Conservation (phyloP, 2,329 filamentous ascomycete genomes). For the Neurospora crassa region DNA sequence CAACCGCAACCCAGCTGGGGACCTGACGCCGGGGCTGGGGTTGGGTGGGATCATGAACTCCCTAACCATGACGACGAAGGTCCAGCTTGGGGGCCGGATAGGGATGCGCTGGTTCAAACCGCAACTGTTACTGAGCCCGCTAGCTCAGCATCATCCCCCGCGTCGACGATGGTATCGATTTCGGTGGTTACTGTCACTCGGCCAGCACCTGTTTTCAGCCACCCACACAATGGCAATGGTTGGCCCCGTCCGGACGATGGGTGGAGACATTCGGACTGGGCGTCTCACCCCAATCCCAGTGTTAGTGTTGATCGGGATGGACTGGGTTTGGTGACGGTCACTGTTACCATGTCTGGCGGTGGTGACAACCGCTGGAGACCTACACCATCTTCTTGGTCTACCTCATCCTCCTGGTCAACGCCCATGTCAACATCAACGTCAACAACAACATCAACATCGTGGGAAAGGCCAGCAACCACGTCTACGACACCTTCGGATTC, state of each 20-base stretch:
- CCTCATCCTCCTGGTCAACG: background rate
- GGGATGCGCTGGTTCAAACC: background rate
- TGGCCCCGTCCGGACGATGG: background rate
- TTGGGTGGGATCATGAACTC: background rate
- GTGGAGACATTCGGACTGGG: background rate
- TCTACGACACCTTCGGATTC: background rate
- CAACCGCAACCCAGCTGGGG: background rate
- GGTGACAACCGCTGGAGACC: background rate
- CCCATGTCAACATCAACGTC: background rate
- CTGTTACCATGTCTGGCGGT: background rate
- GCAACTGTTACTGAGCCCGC: background rate
- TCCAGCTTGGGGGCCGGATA: background rate
- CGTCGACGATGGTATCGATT: background rate
- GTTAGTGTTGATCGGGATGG: background rate
- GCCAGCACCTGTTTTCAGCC: background rate
- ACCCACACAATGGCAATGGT: background rate
- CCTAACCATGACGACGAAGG: background rate
- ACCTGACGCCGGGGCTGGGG: background rate
- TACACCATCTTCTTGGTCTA: background rate
- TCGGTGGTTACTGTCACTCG: background rate
- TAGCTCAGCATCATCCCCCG: background rate
- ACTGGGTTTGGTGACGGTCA: background rate
- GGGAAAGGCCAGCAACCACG: background rate
- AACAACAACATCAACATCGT: background rate
- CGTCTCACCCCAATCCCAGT: background rate